These are phyloP conservation scores for Sporothrix brasiliensis DNA, from an alignment of 2,329 filamentous ascomycete species.

Conservation along the genomic window DNA sequence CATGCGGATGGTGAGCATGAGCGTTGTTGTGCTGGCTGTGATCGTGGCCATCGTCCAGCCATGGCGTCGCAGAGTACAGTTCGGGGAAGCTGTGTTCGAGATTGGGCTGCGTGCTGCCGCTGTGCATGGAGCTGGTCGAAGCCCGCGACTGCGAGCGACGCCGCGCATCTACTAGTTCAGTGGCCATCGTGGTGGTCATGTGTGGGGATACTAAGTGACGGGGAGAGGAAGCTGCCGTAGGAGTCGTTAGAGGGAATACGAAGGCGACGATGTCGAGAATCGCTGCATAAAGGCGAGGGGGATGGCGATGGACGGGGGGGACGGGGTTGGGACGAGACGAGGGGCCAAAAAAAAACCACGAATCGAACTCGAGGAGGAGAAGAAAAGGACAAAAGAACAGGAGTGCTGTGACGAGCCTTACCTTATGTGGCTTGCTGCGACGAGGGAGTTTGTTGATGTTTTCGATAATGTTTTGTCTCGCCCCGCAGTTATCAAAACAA, in stretches of 20 bases:
- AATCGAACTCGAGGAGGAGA: not conserved
- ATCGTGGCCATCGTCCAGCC: constrained; percentile 49
- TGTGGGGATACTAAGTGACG: not conserved
- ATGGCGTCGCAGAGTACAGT: constrained; percentile 53
- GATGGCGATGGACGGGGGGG: constrained; percentile 3
- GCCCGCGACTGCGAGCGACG: constrained; percentile 59
- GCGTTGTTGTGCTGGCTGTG: constrained; percentile 48
- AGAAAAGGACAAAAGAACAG: constrained; percentile 22
- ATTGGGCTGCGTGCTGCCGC: constrained; percentile 55
- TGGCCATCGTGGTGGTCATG: constrained; percentile 39
- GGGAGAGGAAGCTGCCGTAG: not conserved
- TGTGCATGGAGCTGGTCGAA: constrained; percentile 61
- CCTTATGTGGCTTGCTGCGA: constrained; percentile 31
- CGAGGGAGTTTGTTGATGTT: constrained; percentile 31
- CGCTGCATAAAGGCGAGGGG: constrained; percentile 17
- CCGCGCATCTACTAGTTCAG: constrained; percentile 47
- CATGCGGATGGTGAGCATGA: constrained; percentile 49
- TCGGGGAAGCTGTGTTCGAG: constrained; percentile 55
- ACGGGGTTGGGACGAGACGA: constrained; percentile 2
- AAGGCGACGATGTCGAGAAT: constrained; percentile 2
- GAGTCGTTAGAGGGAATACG: not conserved
- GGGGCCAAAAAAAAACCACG: not conserved
- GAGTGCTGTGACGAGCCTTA: constrained; percentile 28
- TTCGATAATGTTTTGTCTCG: constrained; percentile 25
- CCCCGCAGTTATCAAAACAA: constrained; percentile 31